Percentiles rank a stretch among this genome's conserved stretches.
Conservation (phyloP, 2,329 filamentous ascomycete species). For the Incumbomyces delicatus region DNA sequence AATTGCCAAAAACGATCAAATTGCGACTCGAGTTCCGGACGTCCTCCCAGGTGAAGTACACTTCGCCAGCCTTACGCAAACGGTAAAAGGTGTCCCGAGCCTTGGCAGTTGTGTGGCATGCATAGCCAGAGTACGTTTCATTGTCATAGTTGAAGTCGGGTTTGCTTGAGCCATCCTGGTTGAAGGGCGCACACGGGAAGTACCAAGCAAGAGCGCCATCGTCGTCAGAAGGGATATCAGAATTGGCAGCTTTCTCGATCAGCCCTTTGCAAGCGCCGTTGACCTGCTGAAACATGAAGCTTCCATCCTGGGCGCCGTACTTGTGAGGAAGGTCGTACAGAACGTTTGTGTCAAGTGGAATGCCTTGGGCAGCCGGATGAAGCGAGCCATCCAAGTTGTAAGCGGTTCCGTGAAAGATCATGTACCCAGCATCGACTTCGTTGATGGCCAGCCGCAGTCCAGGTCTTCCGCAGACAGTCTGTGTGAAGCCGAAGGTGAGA, state of each 20-base stretch:
- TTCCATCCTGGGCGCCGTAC: slow-evolving; percentile 81
- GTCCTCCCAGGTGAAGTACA: slow-evolving; percentile 95
- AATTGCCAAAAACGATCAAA: slow-evolving; percentile 86
- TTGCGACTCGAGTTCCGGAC: slow-evolving; percentile 82
- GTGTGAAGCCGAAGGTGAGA: slow-evolving; percentile 91
- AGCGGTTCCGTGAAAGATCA: slow-evolving; percentile 92
- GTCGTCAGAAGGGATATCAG: slow-evolving; percentile 68
- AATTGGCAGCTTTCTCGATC: slow-evolving; percentile 61
- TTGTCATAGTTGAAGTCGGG: slow-evolving; percentile 55
- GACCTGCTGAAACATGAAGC: slow-evolving; percentile 96
- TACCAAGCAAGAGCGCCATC: slow-evolving; percentile 83
- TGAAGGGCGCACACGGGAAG: slow-evolving; percentile 84
- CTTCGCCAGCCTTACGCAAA: slow-evolving; percentile 63
- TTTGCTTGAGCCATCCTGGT: slow-evolving; percentile 77
- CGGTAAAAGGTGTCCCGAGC: slow-evolving; percentile 68
- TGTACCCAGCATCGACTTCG: slow-evolving; percentile 68
- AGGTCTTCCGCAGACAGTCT: slow-evolving; percentile 69
- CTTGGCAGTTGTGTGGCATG: slow-evolving; percentile 67
- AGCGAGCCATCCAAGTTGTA: slow-evolving; percentile 70
- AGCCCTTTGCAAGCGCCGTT: slow-evolving; percentile 92
- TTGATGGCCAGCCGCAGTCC: slow-evolving; percentile 69
- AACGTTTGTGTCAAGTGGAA: slow-evolving; percentile 66
- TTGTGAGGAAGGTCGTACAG: slow-evolving; percentile 76
- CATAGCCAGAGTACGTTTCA: slow-evolving; percentile 62
- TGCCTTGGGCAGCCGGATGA: slow-evolving; percentile 72